Evolutionary conservation across 257 asterid species (phyloP), one percentile per base, ranked within the genome.

Genomic region (Fraxinus quadrangulata): DNA sequence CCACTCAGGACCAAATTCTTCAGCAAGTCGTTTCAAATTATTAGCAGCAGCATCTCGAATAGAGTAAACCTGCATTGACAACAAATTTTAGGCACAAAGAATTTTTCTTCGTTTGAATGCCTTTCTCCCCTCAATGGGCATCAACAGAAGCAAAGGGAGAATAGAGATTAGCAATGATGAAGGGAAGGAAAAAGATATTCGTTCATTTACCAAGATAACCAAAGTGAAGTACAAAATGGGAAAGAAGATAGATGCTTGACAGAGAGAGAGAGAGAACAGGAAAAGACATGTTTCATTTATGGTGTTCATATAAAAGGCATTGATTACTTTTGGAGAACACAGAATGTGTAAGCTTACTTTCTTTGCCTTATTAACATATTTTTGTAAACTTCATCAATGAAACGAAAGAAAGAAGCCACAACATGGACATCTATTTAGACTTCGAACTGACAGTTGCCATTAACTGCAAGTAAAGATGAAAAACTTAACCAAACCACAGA

Each of bases 1-100:
- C 97, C 97, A 93, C 78, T 89, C 95, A 61, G 97, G 97, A 74
- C 98, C 96, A 23, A 93, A 93, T 80, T 93, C 98, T 78, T 93
- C 98, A 0, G 98, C 96, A 70, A 93, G 88, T 30, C 98, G 97
- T 78, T 89, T 89, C 82, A 89, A 88, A 84, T 89, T 90, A 85
- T 89, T 90, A 28, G 56, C 56, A 14, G n/a, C n/a, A 3, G 56
- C 56, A 56, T 92, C 97, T 82, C 97, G 87, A 79, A 92, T 92
- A n/a, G 96, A 89, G 77, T 89, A 90, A 72, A 92, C 97, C 97
- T 92, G 81, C 75, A 86, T 23, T 80, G 11, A 71, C 30, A 40
- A 14, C 76, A 39, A 36, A 59, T 31, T 19, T 8, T 30, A 74
- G 33, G 47, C 14, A 65, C 17, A n/a, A 33, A 12, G 30, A 12